Evolutionary conservation across 1,284 basidiomycete species (phyloP).

Genomic region (Moesziomyces globuligerus): DNA sequence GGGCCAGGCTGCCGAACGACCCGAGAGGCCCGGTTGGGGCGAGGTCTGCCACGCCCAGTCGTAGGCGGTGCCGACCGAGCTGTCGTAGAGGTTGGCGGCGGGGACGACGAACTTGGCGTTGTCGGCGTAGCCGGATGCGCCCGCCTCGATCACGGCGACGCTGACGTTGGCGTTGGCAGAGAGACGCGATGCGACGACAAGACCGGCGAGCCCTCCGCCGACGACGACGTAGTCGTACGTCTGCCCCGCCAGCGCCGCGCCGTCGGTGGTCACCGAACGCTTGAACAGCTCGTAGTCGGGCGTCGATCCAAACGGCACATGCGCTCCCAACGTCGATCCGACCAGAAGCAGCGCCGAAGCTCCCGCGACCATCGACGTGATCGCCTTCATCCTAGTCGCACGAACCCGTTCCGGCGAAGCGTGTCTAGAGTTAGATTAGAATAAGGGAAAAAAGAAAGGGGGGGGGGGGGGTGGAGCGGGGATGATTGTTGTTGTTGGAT

Average conservation of each 20-base stretch:
- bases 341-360: too few relatives aligned
- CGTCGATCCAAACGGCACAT: too few relatives aligned
- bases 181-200: slow-evolving; percentile 56
- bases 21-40: slow-evolving; percentile 27
- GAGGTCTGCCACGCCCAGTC: slow-evolving; percentile 58
- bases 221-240: slow-evolving; percentile 67
- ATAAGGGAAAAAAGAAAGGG: too few relatives aligned
- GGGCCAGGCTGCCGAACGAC: slow-evolving; percentile 17
- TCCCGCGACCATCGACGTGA: too few relatives aligned
- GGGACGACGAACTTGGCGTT: slow-evolving; percentile 41
- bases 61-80: slow-evolving; percentile 34
- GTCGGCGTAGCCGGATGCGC: slow-evolving; percentile 56
- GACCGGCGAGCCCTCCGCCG: slow-evolving; percentile 73
- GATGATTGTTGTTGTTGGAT: too few relatives aligned
- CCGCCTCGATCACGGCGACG: slow-evolving; percentile 71
- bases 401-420: too few relatives aligned
- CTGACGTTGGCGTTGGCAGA: slow-evolving; percentile 52
- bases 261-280: slow-evolving; percentile 22
- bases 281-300: slow-evolving; percentile 29
- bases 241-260: slow-evolving; percentile 25
- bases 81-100: slow-evolving; percentile 55
- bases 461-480: too few relatives aligned
- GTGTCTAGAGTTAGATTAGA: too few relatives aligned
- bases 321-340: too few relatives aligned
- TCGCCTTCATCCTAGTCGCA: too few relatives aligned